phyloP scores from a whole-genome alignment of 306 rosid genomes.

The Fagus crenata region DNA sequence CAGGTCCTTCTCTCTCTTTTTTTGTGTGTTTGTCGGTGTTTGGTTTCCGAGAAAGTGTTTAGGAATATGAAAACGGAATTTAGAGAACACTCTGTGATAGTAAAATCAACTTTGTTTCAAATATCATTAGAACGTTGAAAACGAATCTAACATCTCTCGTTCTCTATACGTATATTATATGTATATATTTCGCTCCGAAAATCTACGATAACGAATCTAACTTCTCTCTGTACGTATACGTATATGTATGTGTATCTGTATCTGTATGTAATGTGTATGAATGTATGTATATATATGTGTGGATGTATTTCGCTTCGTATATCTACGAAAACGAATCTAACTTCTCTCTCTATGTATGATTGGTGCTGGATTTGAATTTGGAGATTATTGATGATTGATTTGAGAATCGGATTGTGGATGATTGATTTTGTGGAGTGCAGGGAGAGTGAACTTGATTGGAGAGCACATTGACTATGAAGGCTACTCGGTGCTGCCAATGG shows the following conservation, averaged over 20 bases:
- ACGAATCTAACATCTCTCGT: background rate
- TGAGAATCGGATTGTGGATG: background rate
- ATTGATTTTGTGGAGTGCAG: conserved; percentile 38
- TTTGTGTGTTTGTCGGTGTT: background rate
- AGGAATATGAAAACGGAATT: background rate
- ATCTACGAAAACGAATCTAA: no score
- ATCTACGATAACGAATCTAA: background rate
- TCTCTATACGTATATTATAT: background rate
- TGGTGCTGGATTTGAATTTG: background rate
- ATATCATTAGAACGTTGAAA: background rate
- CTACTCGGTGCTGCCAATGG: conserved; percentile 98
- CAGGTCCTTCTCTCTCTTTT: conserved; percentile 48
- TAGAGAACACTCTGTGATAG: background rate
- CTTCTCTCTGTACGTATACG: background rate
- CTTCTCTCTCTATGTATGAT: background rate
- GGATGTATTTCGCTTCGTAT: background rate
- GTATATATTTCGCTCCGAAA: background rate
- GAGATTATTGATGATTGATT: background rate
- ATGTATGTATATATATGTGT: background rate
- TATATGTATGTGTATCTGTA: background rate
- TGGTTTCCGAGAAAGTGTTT: background rate
- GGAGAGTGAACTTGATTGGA: conserved; percentile 98
- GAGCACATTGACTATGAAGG: conserved; percentile 97
- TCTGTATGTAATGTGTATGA: background rate
- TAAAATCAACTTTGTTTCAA: background rate